Evolutionary conservation across 2,329 filamentous ascomycete species (phyloP), one percentile per base, ranked within the genome.

Genomic region (Tympanopsis confertula): DNA sequence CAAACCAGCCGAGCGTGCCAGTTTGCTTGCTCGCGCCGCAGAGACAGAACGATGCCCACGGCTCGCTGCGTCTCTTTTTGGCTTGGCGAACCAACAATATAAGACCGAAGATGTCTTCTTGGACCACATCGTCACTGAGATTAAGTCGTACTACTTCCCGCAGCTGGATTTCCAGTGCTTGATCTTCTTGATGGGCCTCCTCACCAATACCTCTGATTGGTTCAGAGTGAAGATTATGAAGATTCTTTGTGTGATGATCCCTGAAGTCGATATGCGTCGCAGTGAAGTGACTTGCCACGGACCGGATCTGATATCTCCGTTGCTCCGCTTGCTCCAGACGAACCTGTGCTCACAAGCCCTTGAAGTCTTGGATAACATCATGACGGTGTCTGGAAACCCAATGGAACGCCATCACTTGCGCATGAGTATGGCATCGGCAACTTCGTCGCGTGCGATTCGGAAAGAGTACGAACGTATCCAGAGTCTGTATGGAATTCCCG

Each of bases 371-470:
- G 91, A 98, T 56, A 85, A 89, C 45, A 91, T 96, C 48, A 94
- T 95, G 74, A 86, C 84, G 19, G 89, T 96, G 66, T 87, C 87
- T 1, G 84, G 86, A 4, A 87, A 84, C 20, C 83, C 89, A 1
- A 86, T 94, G 71, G 91, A 96, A 57, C 86, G 85, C 49, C 86
- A 95, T 49, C 87, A 96, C 52, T 65, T 98, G 41, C 78, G 91
- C 28, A 98, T 98, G 93, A 96, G 89, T 58, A 95, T 98, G 86
- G 88, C 87, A 4, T 82, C 85, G 12, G 80, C 84, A 1, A 86
- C 87, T 2, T 91, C 87, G 1, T 82, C 30, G 7, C 30, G 84
- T 48, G 78, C 82, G 0, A 82, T 91, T 36, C 80, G 86, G 36
- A 96, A 95, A 54, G 88, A 96, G 58, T 96, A 94, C 49, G 89